Base-by-base conservation (phyloP, 148 eudicot genomes). In the Oxyria digyna region DNA sequence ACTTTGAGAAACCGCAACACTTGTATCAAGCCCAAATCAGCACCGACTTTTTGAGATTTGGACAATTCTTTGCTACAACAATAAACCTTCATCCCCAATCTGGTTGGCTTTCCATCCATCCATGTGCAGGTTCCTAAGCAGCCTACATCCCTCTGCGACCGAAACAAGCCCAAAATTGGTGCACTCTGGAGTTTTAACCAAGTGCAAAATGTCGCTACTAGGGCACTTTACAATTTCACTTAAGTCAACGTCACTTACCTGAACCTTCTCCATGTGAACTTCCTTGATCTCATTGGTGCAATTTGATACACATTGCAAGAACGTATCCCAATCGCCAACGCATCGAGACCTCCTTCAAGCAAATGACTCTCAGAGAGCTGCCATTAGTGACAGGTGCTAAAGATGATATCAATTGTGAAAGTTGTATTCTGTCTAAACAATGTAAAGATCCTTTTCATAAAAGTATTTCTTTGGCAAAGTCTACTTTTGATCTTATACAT, bases 101-200 rank as follows among this genome's bases (percentile, higher is more conserved):
- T 85, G 72, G 74, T 85, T 85, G 0, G 88, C 78, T 48, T 76
- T 85, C 82, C 88, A 85, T n/a, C n/a, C n/a, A n/a, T n/a, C n/a
- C n/a, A n/a, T n/a, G n/a, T n/a, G n/a, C n/a, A n/a, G n/a, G n/a
- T 78, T 85, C 70, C 85, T 73, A n/a, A 85, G 43, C 42, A 82
- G 71, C 79, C 72, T 85, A 69, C 88, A 85, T 23, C 74, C 65
- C 38, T 82, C 80, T 0, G 88, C 82, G 0, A 85, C 71, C n/a
- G 82, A 18, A 62, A 38, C 42, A 27, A 85, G 76, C 59, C 88
- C 88, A 10, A 54, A 9, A 72, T 85, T 78, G 11, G 85, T 75
- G 55, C 88, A 82, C 43, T 80, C 85, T 13, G 88, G 88, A 1
- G 84, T 78, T 46, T 82, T 85, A 6, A 85, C 78, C 37, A 85